Evolutionary conservation across 2,329 filamentous ascomycete genomes (phyloP), one percentile per base, ranked within the genome.

Genomic region (Epicoccum nigrum): DNA sequence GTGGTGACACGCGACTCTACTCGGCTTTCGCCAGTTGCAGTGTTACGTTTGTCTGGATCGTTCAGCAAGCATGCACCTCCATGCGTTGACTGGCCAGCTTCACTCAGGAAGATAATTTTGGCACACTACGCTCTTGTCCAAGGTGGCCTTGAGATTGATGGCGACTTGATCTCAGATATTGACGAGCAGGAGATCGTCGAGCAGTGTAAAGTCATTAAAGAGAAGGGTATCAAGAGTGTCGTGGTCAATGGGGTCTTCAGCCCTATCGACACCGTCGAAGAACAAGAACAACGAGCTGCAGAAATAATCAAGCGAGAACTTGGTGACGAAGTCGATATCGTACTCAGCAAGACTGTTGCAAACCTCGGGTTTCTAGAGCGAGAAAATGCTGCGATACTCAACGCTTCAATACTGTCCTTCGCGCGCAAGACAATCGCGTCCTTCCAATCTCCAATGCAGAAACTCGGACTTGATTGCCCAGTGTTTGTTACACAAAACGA

Each of bases 221-320:
- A 74, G 30, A 74, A 74, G 17, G 73, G 74, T 1, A 68, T 80
- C 43, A 72, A 67, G 16, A 76, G 75, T 31, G 72, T 86, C 2
- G 83, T 84, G 0, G 71, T 86, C 4, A 78, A 80, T 4, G 83
- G 83, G 2, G 77, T 85, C 7, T 85, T 83, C 67, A 82, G 80
- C 7, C 82, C 83, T 0, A 81, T 85, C 19, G 83, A 86, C 60
- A 77, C 79, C 8, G 57, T 75, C 3, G 78, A 78, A 58, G 68
- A 67, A 33, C 83, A 85, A 62, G 83, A 85, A 65, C 72, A 79
- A 31, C 67, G 73, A 3, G 81, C 80, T 3, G 73, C 75, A 3
- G 69, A 73, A 2, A 79, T 84, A 33, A 69, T 84, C 15, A 71
- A 73, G 20, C 68, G 74, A 6, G 79, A 79, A 56, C 65, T 81